A percentile compares a stretch with the other conserved stretches of the same genome.
Evolutionary conservation across 1,284 basidiomycete genomes (phyloP).

Genomic region (Athelia psychrophila): DNA sequence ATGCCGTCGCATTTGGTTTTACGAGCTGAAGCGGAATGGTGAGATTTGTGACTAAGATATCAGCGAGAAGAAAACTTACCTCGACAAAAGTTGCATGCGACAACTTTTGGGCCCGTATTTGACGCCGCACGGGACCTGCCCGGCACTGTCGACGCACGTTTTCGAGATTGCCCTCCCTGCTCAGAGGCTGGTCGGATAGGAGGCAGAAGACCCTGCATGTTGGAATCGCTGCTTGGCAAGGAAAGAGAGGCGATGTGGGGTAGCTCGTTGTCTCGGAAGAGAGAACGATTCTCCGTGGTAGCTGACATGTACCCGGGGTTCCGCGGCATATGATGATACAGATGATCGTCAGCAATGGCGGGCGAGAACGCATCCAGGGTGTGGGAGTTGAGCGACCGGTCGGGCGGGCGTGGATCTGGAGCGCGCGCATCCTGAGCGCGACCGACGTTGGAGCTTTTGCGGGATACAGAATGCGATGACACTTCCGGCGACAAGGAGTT

Average conservation of each 20-base stretch:
- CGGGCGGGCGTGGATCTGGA: neutral
- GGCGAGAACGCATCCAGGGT: neutral
- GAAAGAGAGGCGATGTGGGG: constrained; percentile 70
- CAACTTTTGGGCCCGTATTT: constrained; percentile 75
- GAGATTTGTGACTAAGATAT: constrained; percentile 5
- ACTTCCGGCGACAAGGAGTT: constrained; percentile 62
- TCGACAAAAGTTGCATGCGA: constrained; percentile 81
- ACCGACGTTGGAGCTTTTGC: constrained; percentile 57
- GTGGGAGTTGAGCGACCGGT: neutral
- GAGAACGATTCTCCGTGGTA: constrained; percentile 30
- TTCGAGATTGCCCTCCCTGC: constrained; percentile 56
- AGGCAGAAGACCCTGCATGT: constrained; percentile 58
- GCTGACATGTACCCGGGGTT: constrained; percentile 7
- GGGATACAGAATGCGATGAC: constrained; percentile 52
- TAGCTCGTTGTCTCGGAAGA: constrained; percentile 60
- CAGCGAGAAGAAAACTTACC: constrained; percentile 43
- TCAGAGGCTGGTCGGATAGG: constrained; percentile 61
- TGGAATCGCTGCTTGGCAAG: constrained; percentile 47
- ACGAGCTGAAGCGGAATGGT: constrained; percentile 47
- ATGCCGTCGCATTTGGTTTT: constrained; percentile 83
- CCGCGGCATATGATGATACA: neutral
- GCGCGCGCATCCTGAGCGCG: neutral
- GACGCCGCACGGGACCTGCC: constrained; percentile 57
- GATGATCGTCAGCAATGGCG: neutral
- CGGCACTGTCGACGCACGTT: constrained; percentile 66